A percentile compares a stretch with the other conserved stretches of the same genome.
Conservation (phyloP, 441 rosid species). For the Aleurites moluccanus region DNA sequence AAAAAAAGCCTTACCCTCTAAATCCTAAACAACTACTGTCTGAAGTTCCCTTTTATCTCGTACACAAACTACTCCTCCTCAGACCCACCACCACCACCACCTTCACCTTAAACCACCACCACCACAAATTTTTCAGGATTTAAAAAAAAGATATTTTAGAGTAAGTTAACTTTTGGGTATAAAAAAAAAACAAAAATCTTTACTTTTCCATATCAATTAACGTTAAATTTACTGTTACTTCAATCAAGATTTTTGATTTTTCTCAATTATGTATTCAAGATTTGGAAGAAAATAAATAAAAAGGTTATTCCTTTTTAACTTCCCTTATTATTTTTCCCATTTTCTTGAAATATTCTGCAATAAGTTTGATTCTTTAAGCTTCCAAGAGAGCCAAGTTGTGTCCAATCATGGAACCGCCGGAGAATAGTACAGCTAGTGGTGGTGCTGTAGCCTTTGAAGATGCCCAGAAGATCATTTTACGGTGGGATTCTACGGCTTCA, state of each 20-base stretch:
- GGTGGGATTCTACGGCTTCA: constrained; percentile 83
- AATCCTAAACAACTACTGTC: neutral
- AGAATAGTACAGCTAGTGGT: constrained; percentile 1
- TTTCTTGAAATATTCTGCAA: neutral
- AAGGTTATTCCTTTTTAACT: neutral
- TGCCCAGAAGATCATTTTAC: constrained; percentile 70
- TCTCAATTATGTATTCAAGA: neutral
- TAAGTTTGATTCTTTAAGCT: neutral
- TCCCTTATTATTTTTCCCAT: neutral
- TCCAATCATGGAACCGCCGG: constrained; percentile 43
- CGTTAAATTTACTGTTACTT: neutral
- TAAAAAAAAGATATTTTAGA: neutral
- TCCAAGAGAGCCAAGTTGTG: neutral
- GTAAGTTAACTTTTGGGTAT: too few relatives aligned
- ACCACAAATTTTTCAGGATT: neutral
- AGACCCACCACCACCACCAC: neutral
- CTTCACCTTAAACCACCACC: too few relatives aligned
- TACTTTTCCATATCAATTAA: neutral
- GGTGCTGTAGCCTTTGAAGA: constrained; percentile 40
- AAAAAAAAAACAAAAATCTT: neutral
- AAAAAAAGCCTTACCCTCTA: neutral
- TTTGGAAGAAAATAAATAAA: neutral
- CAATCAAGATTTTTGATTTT: neutral
- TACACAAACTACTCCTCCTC: neutral
- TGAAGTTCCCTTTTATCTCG: too few relatives aligned